Evolutionary conservation across 768 basidiomycete species (phyloP).

Genomic region (Macrolepiota fuliginosa): DNA sequence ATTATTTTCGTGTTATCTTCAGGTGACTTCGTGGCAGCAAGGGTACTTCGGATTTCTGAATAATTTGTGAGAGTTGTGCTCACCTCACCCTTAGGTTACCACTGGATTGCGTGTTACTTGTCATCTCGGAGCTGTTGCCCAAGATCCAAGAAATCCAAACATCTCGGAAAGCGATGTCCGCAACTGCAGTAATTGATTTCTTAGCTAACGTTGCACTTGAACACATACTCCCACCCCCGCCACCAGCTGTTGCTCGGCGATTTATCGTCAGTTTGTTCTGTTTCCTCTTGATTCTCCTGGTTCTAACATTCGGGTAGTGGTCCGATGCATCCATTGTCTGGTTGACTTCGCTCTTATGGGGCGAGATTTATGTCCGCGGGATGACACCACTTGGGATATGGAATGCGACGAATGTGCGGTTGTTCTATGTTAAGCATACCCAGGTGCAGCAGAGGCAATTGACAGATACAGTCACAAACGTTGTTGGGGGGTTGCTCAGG

Average conservation of each 20-base stretch:
- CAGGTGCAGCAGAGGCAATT: conserved; percentile 68
- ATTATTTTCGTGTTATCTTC: not conserved
- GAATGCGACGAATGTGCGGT: conserved; percentile 84
- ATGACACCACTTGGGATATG: conserved; percentile 88
- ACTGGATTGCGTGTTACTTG: conserved; percentile 80
- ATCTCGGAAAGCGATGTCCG: conserved; percentile 59
- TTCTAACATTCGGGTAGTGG: conserved; percentile 55
- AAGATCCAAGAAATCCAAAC: conserved; percentile 81
- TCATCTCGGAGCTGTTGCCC: conserved; percentile 86
- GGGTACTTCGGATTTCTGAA: conserved; percentile 49
- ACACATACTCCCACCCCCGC: conserved; percentile 71
- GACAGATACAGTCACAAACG: conserved; percentile 75
- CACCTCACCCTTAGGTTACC: conserved; percentile 57
- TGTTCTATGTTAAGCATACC: conserved; percentile 91
- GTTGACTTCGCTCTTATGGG: conserved; percentile 94
- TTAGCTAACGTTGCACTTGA: conserved; percentile 66
- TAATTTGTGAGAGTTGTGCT: conserved; percentile 12
- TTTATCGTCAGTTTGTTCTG: conserved; percentile 60
- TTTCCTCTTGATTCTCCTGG: conserved; percentile 2
- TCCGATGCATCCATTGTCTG: conserved; percentile 89
- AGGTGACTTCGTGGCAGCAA: conserved; percentile 96
- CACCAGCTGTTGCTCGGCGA: conserved; percentile 61
- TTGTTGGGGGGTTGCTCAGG: conserved; percentile 75
- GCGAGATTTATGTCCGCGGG: conserved; percentile 88
- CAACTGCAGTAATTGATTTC: conserved; percentile 71